phyloP scores from a whole-genome alignment of 192 early-diverging fungal genomes.

The Kappamyces sp. region DNA sequence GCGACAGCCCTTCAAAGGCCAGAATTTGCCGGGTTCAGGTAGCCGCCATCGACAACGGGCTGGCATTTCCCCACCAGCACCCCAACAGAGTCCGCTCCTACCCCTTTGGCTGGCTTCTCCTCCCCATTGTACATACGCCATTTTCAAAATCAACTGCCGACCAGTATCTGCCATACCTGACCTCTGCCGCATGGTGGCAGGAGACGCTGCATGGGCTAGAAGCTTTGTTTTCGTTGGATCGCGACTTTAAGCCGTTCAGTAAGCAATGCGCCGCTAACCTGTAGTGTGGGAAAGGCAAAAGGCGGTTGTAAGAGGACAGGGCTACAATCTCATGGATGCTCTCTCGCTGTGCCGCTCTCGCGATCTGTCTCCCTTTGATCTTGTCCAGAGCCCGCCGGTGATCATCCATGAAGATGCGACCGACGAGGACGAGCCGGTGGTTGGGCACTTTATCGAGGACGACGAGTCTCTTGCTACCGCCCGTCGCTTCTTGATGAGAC shows the following conservation, averaged over 20 bases:
- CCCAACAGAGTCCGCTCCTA: slow-evolving; percentile 84
- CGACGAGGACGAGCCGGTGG: too few relatives aligned
- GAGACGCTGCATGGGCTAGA: slow-evolving; percentile 65
- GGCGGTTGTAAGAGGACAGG: slow-evolving; percentile 79
- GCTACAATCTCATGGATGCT: slow-evolving; percentile 73
- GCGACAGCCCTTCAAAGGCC: background rate
- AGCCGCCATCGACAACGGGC: slow-evolving; percentile 88
- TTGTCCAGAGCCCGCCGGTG: slow-evolving; percentile 43
- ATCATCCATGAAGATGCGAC: slow-evolving; percentile 38
- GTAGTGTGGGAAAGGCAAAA: slow-evolving; percentile 78
- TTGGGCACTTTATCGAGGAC: too few relatives aligned
- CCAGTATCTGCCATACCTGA: slow-evolving; percentile 61
- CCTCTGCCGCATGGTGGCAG: slow-evolving; percentile 71
- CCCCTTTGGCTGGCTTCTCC: slow-evolving; percentile 83
- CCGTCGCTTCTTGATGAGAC: too few relatives aligned
- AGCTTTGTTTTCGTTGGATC: slow-evolving; percentile 61
- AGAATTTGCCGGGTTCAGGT: slow-evolving; percentile 52
- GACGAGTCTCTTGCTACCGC: too few relatives aligned
- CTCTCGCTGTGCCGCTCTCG: slow-evolving; percentile 21
- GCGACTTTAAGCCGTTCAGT: slow-evolving; percentile 53
- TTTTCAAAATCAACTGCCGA: slow-evolving; percentile 68
- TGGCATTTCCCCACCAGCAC: slow-evolving; percentile 91
- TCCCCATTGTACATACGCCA: slow-evolving; percentile 60
- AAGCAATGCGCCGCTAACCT: slow-evolving; percentile 14
- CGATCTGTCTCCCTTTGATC: slow-evolving; percentile 31